Base-by-base conservation (phyloP, 1,139 yeast species). In the Taphrina deformans region DNA sequence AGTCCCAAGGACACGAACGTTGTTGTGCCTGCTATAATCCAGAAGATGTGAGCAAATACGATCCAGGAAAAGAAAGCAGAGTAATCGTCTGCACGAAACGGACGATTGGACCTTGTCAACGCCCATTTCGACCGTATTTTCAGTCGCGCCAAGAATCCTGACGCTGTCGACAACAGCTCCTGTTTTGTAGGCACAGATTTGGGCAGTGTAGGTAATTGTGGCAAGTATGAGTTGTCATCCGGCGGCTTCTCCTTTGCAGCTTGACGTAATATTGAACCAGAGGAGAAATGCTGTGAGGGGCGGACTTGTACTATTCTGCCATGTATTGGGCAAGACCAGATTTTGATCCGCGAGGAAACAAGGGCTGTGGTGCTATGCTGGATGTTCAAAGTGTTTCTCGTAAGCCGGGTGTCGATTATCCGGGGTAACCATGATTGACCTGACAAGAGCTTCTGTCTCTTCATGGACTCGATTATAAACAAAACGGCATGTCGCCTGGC, bases 31-130 rank as follows among this genome's bases (percentile, higher is more conserved):
- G 91, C 77, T 45, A 90, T 78, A 67, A 93, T 82, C 75, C 95
- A 79, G 12, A 90, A 76, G 2, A 88, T 86, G 72, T 93, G 92
- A 3, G 97, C 95, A 72, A 93, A 86, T 46, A 93, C 82, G 33
- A 93, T 78, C 97, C 98, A 91, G 6, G 96, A 89, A 69, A 92
- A 84, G 68, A 93, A 80, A 2, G 98, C 98, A 44, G 92, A 83
- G 67, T 90, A 83, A 72, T 92, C 97, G 75, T 92, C 98, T 26
- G 89, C 84, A 72, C 88, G 90, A 76, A 88, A 88, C 0, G 97
- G 97, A 5, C 87, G 77, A 69, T 80, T 82, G 18, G 85, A 84
- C 44, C 80, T 76, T 56, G 83, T 87, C 67, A 91, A 75, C 1
- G 85, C 74, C 96, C 96, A 90, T 73, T 85, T 86, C 65, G 87